Evolutionary conservation across 2,329 filamentous ascomycete genomes (phyloP).

Genomic region (Aspergillus sp.): DNA sequence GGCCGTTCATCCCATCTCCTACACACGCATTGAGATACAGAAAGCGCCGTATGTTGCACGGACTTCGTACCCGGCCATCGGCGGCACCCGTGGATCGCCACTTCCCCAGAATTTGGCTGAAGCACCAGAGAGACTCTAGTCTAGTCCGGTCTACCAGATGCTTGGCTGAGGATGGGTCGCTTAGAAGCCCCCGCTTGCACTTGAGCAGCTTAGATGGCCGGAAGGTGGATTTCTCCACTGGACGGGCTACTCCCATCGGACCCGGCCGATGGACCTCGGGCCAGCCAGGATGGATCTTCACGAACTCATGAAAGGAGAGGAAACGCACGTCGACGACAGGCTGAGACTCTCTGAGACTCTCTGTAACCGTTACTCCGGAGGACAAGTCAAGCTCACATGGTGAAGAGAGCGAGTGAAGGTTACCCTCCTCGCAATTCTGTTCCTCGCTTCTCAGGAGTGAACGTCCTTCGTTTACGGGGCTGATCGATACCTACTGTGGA

Average conservation of each 20-base stretch:
- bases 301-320: not conserved
- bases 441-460: not conserved
- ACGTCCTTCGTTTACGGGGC: not conserved
- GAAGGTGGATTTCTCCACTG: not conserved
- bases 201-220: not conserved
- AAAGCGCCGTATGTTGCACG: not conserved
- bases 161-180: not conserved
- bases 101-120: constrained; percentile 6
- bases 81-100: constrained; percentile 10
- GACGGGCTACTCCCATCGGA: constrained; percentile 5
- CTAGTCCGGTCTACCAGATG: constrained; percentile 1
- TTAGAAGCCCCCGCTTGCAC: not conserved
- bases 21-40: not conserved
- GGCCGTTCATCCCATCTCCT: not conserved
- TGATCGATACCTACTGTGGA: not conserved
- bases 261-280: constrained; percentile 7
- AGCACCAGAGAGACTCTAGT: not conserved
- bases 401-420: not conserved
- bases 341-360: not conserved
- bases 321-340: not conserved
- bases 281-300: not conserved
- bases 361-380: not conserved
- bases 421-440: not conserved
- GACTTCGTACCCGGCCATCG: constrained; percentile 8
- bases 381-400: not conserved